Base-by-base conservation (phyloP, 169 alveolate species). In the Theileria orientalis region DNA sequence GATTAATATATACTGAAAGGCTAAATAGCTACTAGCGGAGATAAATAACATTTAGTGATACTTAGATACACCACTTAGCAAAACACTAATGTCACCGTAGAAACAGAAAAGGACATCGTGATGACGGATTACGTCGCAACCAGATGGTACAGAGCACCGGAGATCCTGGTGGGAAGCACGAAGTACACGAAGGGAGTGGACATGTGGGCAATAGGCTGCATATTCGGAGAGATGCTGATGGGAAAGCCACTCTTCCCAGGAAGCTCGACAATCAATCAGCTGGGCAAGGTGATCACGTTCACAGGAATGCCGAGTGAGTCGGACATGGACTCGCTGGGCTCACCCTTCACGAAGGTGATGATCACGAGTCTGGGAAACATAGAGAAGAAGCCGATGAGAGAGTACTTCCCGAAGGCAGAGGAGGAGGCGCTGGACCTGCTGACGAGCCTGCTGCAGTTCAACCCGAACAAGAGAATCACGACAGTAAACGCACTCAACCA, bases 141-240 rank as follows among this genome's bases (percentile, higher is more conserved):
- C 0, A 88, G 99, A 57, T 98, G 99, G 99, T 98, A 98, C 86
- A 90, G 99, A 33, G 99, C 99, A 0, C 99, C 99, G 0, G 99
- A 97, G 89, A 95, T 97, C 21, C 78, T 97, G 46, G 86, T 96
- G 35, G 98, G 99, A 23, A 94, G 97, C 76, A 95, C 98, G 41
- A 93, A 94, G 46, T 98, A 98, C 86, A 96, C 99, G n/a, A 96
- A 97, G 83, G 99, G 99, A 32, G 99, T 97, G 8, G 99, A 98
- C 82, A 97, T 97, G 98, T 98, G 99, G 99, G 95, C 99, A 11
- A 91, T 98, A 32, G 99, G 99, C 16, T 98, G 99, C 76, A 97
- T 98, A 57, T 85, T 97, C 72, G 99, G 98, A 6, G 99, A 98
- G 83, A 91, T 98, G 54, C 85, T 97, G 25, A 73, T 90, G 6